Evolutionary conservation across 2,329 filamentous ascomycete genomes (phyloP), one percentile per base, ranked within the genome.

Genomic region (Huntiella savannae): DNA sequence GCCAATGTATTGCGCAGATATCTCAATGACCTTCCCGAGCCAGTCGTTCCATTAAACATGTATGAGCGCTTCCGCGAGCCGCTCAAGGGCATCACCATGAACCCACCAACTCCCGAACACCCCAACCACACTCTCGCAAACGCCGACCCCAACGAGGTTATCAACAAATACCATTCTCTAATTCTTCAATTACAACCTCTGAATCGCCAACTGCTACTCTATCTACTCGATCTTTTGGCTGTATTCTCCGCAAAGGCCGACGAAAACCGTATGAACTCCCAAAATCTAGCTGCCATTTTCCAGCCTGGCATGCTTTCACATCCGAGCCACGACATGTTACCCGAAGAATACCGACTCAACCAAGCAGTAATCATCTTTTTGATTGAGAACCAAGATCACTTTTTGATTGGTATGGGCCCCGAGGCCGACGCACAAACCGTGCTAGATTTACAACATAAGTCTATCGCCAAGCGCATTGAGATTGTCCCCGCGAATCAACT

Each of bases 371-470:
- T 98, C 52, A 94, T 98, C 43, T 98, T 98, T 61, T 66, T 98
- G 54, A 98, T 98, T 53, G 87, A 96, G 58, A 94, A 98, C 56
- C 91, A 98, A 60, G 91, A 98, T 57, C 84, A 94, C 61, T 98
- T 98, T 68, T 67, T 98, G 53, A 92, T 98, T 53, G 91, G 91
- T 47, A 98, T 98, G 91, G 91, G 91, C 39, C 95, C 87, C n/a
- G 87, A 77, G n/a, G 83, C 87, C n/a, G 87, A 95, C 58, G 84
- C 92, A 58, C 78, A 72, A 57, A 79, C 74, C 1, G 71, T 72
- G 54, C 66, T 73, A 54, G 71, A 74, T 54, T 71, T 79, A 38
- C 69, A 77, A 52, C 22, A 28, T 4, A 78, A 87, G 56, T 83
- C 82, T 48, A 80, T 80, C 3, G 72, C 69, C 60, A 54, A 61